These are phyloP conservation scores for Russula dissimulans DNA, from an alignment of 768 basidiomycete genomes.

Conservation along the genomic window DNA sequence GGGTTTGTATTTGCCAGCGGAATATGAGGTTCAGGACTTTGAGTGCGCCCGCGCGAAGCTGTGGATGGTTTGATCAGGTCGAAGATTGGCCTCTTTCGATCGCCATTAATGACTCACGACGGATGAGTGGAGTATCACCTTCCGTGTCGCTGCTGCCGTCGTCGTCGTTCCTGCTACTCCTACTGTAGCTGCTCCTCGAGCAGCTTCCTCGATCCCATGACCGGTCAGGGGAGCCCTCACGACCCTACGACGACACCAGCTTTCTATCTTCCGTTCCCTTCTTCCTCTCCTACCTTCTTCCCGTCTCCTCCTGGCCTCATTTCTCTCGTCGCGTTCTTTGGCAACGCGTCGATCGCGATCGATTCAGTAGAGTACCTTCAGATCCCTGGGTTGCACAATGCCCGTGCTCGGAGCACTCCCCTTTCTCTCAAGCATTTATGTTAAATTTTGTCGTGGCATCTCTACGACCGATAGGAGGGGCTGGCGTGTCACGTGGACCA, in stretches of 20 bases:
- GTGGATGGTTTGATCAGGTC: background rate
- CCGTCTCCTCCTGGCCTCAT: background rate
- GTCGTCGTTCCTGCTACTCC: too few relatives aligned
- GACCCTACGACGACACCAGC: background rate
- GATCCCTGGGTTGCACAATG: slow-evolving; percentile 6
- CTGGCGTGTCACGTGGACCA: too few relatives aligned
- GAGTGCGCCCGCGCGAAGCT: background rate
- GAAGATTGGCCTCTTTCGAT: background rate
- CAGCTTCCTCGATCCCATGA: too few relatives aligned
- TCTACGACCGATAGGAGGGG: too few relatives aligned
- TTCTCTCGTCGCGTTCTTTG: background rate
- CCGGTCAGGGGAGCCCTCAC: too few relatives aligned
- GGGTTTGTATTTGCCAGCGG: background rate
- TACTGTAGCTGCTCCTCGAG: background rate
- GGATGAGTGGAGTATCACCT: background rate
- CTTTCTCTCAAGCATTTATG: background rate
- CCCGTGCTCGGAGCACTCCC: slow-evolving; percentile 6
- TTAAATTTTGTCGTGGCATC: too few relatives aligned
- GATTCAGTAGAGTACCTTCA: background rate
- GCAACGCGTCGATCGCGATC: background rate
- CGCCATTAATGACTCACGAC: background rate
- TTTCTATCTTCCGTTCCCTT: background rate
- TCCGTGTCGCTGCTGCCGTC: background rate
- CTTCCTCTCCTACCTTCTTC: background rate
- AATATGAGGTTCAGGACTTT: background rate